A percentile compares a stretch with the other conserved stretches of the same genome.
Evolutionary conservation across 108 stramenopile species (phyloP).

Genomic region (Nannochloropsis oceanica): DNA sequence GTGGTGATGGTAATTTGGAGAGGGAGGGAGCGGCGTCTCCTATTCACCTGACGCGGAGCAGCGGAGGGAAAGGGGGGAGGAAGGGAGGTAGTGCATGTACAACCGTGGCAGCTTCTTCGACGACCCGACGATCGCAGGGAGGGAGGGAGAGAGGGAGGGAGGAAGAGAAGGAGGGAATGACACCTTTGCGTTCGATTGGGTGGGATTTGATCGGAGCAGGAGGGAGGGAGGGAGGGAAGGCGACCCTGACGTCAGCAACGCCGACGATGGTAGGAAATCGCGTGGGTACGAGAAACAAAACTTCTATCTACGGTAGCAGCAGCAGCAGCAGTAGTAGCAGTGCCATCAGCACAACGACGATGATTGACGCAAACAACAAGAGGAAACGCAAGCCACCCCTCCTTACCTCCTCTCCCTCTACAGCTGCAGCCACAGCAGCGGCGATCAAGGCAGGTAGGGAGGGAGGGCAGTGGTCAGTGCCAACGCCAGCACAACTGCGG

Average conservation of each 20-base stretch:
- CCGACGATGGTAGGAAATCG: too few species aligned
- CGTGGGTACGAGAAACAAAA: neutral
- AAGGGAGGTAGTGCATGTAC: neutral
- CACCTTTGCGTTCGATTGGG: neutral
- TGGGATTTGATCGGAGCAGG: neutral
- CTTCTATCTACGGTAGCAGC: neutral
- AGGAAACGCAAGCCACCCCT: neutral
- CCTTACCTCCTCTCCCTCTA: too few species aligned
- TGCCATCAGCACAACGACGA: neutral
- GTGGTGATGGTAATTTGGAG: neutral
- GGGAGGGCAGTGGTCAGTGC: neutral
- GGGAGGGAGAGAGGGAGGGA: neutral
- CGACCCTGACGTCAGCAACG: neutral
- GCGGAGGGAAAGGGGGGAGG: neutral
- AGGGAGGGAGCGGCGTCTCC: neutral
- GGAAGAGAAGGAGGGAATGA: neutral
- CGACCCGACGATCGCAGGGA: neutral
- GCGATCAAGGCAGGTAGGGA: neutral
- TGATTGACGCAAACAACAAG: neutral
- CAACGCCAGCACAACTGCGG: neutral
- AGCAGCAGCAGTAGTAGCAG: neutral
- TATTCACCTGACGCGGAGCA: neutral
- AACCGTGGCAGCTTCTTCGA: neutral
- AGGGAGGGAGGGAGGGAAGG: neutral
- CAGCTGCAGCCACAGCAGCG: neutral